Conservation (phyloP, 2,329 filamentous ascomycete genomes). For the Fusarium sp. region DNA sequence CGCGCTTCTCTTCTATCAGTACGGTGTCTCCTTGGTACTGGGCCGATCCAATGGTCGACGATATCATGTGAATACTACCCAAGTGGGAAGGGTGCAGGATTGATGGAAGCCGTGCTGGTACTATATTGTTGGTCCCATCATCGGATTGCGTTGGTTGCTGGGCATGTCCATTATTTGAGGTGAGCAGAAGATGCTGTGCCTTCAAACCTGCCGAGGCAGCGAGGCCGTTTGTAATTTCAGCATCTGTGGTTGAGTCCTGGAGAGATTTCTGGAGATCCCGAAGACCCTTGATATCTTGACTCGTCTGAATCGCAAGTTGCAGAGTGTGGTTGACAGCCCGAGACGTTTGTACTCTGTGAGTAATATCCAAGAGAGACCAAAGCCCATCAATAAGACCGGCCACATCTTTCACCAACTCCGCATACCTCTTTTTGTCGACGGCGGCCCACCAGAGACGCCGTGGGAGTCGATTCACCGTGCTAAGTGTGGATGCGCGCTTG, state of each 20-base stretch:
- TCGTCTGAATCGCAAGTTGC: background rate
- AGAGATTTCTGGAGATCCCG: background rate
- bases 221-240: background rate
- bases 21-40: background rate
- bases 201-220: background rate
- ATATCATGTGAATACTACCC: background rate
- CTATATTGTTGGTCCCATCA: background rate
- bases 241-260: background rate
- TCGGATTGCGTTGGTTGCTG: background rate
- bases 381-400: background rate
- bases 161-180: background rate
- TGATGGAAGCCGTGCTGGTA: background rate
- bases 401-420: background rate
- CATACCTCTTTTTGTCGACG: background rate
- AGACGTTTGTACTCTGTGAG: background rate
- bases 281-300: background rate
- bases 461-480: background rate
- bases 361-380: background rate
- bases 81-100: background rate
- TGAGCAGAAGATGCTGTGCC: background rate
- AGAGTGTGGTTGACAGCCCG: background rate
- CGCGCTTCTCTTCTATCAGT: background rate
- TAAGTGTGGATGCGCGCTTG: background rate
- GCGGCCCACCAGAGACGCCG: background rate
- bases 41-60: background rate